phyloP scores from a whole-genome alignment of 306 rosid genomes.

The Corylus heterophylla region DNA sequence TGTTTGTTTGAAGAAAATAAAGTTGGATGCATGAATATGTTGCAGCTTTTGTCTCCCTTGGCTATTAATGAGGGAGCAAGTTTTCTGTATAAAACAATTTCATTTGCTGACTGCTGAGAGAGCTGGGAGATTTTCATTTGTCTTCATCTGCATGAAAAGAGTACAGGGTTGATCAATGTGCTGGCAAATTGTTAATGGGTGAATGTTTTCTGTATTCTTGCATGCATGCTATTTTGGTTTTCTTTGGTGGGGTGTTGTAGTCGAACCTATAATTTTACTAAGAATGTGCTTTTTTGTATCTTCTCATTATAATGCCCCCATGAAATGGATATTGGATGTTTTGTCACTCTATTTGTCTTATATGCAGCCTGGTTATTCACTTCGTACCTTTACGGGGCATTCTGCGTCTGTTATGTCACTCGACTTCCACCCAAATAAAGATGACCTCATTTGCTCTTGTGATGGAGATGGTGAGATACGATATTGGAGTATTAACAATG shows the following conservation, averaged over 20 bases:
- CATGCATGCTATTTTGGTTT: constrained; percentile 17
- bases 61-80: not conserved
- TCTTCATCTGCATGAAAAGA: not conserved
- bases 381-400: constrained; percentile 88
- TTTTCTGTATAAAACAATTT: not conserved
- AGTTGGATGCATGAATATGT: not conserved
- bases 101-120: not conserved
- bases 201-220: not conserved
- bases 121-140: not conserved
- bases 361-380: constrained; percentile 85
- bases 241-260: constrained; percentile 16
- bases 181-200: constrained; percentile 8
- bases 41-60: not conserved
- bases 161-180: not conserved
- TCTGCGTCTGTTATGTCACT: constrained; percentile 76
- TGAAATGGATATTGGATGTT: not conserved
- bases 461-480: constrained; percentile 94
- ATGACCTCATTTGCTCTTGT: constrained; percentile 90
- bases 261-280: constrained; percentile 21
- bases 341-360: constrained; percentile 2
- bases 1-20: not conserved
- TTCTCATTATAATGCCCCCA: not conserved
- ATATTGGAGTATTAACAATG: constrained; percentile 90
- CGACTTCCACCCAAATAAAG: constrained; percentile 94
- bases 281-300: not conserved